A percentile compares a stretch with the other conserved stretches of the same genome.
phyloP scores from a whole-genome alignment of 2,329 filamentous ascomycete genomes.

The Botrytis tulipae region DNA sequence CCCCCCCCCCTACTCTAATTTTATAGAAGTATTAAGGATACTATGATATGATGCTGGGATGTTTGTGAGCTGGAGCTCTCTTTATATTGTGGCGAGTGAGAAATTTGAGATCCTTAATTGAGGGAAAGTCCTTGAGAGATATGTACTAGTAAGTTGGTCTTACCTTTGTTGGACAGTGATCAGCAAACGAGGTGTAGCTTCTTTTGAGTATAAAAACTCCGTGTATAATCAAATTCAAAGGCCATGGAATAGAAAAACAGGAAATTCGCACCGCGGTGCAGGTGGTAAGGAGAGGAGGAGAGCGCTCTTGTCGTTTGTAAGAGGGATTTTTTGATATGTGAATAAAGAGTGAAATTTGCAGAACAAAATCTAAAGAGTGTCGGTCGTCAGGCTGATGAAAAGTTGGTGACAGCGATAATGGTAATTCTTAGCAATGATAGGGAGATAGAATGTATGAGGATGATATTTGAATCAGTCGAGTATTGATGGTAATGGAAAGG shows the following conservation, averaged over 20 bases:
- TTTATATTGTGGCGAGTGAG: neutral
- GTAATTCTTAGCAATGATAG: neutral
- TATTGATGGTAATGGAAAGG: neutral
- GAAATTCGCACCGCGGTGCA: no score
- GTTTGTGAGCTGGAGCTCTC: neutral
- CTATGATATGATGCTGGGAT: neutral
- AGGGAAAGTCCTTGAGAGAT: neutral
- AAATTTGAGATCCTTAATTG: neutral
- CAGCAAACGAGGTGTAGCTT: no score
- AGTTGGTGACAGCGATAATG: neutral
- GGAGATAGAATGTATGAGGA: neutral
- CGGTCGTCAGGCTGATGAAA: fast-evolving
- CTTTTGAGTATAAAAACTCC: no score
- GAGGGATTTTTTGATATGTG: neutral
- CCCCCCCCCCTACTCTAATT: no score
- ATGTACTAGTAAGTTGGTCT: no score
- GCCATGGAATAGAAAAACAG: no score
- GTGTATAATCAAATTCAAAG: no score
- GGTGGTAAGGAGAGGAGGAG: neutral
- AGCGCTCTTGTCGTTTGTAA: neutral
- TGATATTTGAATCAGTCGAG: fast-evolving
- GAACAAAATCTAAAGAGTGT: fast-evolving
- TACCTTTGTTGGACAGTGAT: neutral
- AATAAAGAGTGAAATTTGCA: neutral
- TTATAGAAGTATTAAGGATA: no score